These are phyloP conservation scores for Pleurotus giganteus DNA, from an alignment of 768 basidiomycete species.

Conservation along the genomic window DNA sequence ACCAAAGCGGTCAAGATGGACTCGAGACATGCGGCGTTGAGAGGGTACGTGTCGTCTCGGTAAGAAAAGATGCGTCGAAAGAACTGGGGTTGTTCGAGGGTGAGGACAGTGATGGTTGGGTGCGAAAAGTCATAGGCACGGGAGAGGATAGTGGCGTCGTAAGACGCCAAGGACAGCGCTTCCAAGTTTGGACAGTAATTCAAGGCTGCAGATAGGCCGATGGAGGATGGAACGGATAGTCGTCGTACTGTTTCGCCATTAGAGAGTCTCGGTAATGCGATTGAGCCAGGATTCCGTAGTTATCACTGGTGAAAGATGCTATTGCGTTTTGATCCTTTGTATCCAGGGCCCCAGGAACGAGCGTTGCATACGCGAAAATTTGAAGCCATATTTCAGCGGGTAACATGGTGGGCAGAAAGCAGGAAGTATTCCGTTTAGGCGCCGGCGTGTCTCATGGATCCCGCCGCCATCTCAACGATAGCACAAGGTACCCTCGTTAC, in stretches of 20 bases:
- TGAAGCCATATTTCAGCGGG: slow-evolving; percentile 26
- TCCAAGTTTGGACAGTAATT: neutral
- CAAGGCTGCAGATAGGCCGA: neutral
- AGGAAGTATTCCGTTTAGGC: neutral
- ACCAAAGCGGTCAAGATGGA: neutral
- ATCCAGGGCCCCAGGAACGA: slow-evolving; percentile 23
- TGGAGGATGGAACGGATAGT: neutral
- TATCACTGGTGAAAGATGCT: slow-evolving; percentile 23
- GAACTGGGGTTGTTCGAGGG: neutral
- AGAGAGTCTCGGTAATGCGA: slow-evolving; percentile 14
- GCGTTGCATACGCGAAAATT: slow-evolving; percentile 20
- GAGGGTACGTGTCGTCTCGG: neutral
- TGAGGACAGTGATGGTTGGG: neutral
- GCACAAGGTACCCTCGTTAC: slow-evolving; percentile 58
- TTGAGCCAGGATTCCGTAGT: slow-evolving; percentile 17
- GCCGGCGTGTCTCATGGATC: neutral
- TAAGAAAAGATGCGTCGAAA: neutral
- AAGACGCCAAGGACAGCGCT: neutral
- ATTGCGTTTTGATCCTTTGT: slow-evolving; percentile 20
- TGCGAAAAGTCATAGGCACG: neutral
- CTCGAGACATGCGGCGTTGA: neutral
- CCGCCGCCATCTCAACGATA: slow-evolving; percentile 39
- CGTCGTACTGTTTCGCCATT: neutral
- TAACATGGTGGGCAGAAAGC: slow-evolving; percentile 5
- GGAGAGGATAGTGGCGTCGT: neutral